phyloP scores from a whole-genome alignment of 306 rosid species.

The Trifolium dubium region DNA sequence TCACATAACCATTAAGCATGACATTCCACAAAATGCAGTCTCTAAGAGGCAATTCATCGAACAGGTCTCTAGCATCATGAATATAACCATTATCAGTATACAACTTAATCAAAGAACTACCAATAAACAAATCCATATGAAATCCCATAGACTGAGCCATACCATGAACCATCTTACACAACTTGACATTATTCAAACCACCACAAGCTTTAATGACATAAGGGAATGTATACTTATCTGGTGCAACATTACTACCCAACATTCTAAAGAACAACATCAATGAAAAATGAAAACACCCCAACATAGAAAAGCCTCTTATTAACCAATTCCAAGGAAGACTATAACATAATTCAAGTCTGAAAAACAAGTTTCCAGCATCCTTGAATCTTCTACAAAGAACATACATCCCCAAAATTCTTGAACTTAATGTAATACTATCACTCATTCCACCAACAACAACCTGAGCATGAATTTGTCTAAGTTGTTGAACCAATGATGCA shows the following conservation, averaged over 20 bases:
- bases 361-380: slow-evolving; percentile 68
- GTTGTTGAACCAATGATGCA: slow-evolving; percentile 57
- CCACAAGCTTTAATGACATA: slow-evolving; percentile 79
- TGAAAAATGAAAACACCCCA: slow-evolving; percentile 63
- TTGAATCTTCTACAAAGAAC: slow-evolving; percentile 60
- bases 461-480: slow-evolving; percentile 67
- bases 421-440: slow-evolving; percentile 38
- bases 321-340: slow-evolving; percentile 84
- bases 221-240: slow-evolving; percentile 90
- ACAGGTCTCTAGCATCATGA: slow-evolving; percentile 61
- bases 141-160: slow-evolving; percentile 54
- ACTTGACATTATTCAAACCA: slow-evolving; percentile 58
- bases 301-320: slow-evolving; percentile 68
- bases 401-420: slow-evolving; percentile 67
- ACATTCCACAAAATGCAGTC: slow-evolving; percentile 80
- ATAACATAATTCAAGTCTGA: slow-evolving; percentile 52
- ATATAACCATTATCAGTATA: slow-evolving; percentile 68
- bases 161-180: slow-evolving; percentile 64
- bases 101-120: slow-evolving; percentile 72
- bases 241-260: slow-evolving; percentile 66
- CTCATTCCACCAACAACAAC: slow-evolving; percentile 54
- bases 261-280: slow-evolving; percentile 78
- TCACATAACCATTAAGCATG: slow-evolving; percentile 74
- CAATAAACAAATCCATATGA: slow-evolving; percentile 66
- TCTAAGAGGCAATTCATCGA: slow-evolving; percentile 66